These are phyloP conservation scores for Trichophyton simii DNA, from an alignment of 2,329 filamentous ascomycete species.

Conservation along the genomic window DNA sequence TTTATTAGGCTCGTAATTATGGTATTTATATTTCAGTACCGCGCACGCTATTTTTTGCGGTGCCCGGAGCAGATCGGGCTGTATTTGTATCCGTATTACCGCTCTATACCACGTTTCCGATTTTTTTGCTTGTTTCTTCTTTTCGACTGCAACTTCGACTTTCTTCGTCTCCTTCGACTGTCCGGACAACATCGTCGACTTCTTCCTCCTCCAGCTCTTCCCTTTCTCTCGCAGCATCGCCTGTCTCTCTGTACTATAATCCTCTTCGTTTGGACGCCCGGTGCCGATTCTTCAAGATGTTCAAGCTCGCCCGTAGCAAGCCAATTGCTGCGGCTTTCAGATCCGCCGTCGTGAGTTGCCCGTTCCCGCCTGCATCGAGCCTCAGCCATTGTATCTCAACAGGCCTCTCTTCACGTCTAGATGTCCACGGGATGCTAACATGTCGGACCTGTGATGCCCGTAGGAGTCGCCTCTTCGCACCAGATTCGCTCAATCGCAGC, in stretches of 20 bases:
- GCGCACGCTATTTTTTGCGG: neutral
- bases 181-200: too few relatives aligned
- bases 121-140: neutral
- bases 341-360: slow-evolving; percentile 55
- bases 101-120: neutral
- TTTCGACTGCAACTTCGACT: neutral
- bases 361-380: neutral
- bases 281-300: slow-evolving; percentile 50
- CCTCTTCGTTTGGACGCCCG: neutral
- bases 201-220: neutral
- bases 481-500: slow-evolving; percentile 57
- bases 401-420: neutral
- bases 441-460: slow-evolving; percentile 7
- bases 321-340: slow-evolving; percentile 68
- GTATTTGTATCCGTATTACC: slow-evolving; percentile 1
- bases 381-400: slow-evolving; percentile 4
- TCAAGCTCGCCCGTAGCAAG: slow-evolving; percentile 72
- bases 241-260: neutral
- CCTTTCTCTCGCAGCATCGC: neutral
- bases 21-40: neutral
- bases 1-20: neutral
- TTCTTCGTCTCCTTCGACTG: neutral
- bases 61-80: neutral
- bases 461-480: slow-evolving; percentile 46
- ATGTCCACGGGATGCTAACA: slow-evolving; percentile 23